phyloP scores from a whole-genome alignment of 2,329 filamentous ascomycete genomes.

The Domatiomyces catenatus region DNA sequence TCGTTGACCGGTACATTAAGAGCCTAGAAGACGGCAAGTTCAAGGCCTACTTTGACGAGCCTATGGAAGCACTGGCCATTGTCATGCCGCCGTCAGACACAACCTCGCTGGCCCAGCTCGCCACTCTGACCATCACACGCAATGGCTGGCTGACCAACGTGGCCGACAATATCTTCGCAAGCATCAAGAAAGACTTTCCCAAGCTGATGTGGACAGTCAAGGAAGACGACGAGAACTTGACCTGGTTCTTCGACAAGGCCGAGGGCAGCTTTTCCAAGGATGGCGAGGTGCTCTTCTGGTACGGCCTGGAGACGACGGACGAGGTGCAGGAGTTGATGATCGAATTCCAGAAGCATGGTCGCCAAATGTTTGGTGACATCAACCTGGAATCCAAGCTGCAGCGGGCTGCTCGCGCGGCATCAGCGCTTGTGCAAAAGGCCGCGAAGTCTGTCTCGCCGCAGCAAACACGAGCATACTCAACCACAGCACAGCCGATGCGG shows the following conservation, averaged over 20 bases:
- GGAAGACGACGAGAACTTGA: constrained; percentile 88
- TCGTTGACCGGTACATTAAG: constrained; percentile 74
- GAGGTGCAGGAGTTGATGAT: constrained; percentile 72
- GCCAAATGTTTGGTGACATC: constrained; percentile 75
- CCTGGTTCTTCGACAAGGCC: constrained; percentile 96
- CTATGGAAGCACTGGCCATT: constrained; percentile 82
- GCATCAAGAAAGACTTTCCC: constrained; percentile 84
- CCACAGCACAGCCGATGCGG: constrained; percentile 30
- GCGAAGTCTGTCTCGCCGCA: constrained; percentile 31
- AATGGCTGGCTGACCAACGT: constrained; percentile 88
- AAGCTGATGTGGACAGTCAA: constrained; percentile 93
- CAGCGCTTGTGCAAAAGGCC: constrained; percentile 34
- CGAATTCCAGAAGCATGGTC: constrained; percentile 68
- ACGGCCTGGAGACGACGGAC: constrained; percentile 66
- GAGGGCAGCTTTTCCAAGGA: constrained; percentile 77
- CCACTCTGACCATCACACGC: constrained; percentile 86
- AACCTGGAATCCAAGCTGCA: constrained; percentile 78
- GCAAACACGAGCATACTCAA: constrained; percentile 53
- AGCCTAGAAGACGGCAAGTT: constrained; percentile 64
- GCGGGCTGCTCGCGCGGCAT: constrained; percentile 56
- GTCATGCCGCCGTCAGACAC: constrained; percentile 58
- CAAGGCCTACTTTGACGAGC: constrained; percentile 86
- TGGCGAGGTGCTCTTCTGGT: constrained; percentile 92
- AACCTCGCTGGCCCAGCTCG: constrained; percentile 60
- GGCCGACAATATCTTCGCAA: constrained; percentile 84